Evolutionary conservation across 768 basidiomycete species (phyloP), one percentile per base, ranked within the genome.

Genomic region (Phylloporus arenicola): DNA sequence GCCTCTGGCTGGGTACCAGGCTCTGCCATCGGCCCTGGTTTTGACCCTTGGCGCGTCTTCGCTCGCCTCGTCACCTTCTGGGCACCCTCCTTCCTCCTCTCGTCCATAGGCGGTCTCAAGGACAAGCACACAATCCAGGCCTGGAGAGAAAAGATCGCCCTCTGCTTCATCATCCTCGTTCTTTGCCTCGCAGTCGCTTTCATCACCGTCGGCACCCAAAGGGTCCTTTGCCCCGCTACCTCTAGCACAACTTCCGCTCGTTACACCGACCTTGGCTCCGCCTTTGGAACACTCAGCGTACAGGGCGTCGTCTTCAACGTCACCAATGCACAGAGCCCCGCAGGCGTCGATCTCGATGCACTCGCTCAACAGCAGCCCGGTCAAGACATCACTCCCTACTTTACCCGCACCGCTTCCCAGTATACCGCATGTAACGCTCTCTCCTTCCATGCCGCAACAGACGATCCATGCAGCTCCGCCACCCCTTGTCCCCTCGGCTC

Each of bases 111-210:
- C 50, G 89, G 92, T 40, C 75, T 97, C 65, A 86, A 80, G 64
- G 92, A 94, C 68, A 78, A 79, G 59, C 75, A 80, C 33, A 76
- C 80, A 47, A 75, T 83, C 54, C 91, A 96, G 67, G 96, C 96
- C 1, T 99, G 96, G 96, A 82, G 94, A 63, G 96, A 99, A 70
- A 99, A 98, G 75, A 84, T 95, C 51, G 82, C 92, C 6, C 75
- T 99, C 4, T 97, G 94, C 70, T 83, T 88, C 68, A 84, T 97
- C 62, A 89, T 92, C 45, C 57, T 80, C 50, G 34, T 92, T 39
- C 69, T 96, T 17, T 96, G 95, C 57, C 83, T 75, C 17, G 67
- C 74, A 40, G 80, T 97, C 46, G 95, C 91, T 10, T 99, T 99
- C 70, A 77, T 86, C 48, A 99, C 96, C 34, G 90, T 99, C 57